phyloP scores from a whole-genome alignment of 2,329 filamentous ascomycete genomes.

The Monosporascus sp. region DNA sequence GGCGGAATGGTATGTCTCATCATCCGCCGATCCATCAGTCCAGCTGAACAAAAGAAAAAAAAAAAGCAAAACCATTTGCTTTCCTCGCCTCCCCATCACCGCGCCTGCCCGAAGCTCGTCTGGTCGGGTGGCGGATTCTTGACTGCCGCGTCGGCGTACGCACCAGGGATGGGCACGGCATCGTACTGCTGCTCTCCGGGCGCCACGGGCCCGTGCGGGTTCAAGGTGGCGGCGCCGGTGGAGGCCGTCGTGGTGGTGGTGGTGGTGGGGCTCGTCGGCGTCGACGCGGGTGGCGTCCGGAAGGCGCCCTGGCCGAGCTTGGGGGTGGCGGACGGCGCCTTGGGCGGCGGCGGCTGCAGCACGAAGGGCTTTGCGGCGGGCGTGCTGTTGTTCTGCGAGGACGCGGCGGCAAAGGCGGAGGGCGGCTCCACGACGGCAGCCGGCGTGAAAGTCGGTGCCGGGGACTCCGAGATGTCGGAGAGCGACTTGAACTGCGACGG shows the following conservation, averaged over 20 bases:
- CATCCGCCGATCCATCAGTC: slow-evolving; percentile 9
- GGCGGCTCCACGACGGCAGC: slow-evolving; percentile 54
- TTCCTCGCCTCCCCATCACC: slow-evolving; percentile 16
- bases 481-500: slow-evolving; percentile 50
- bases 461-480: slow-evolving; percentile 35
- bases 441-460: slow-evolving; percentile 45
- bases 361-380: slow-evolving; percentile 61
- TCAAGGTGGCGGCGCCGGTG: slow-evolving; percentile 34
- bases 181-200: slow-evolving; percentile 82
- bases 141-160: slow-evolving; percentile 59
- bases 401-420: slow-evolving; percentile 51
- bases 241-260: slow-evolving; percentile 30
- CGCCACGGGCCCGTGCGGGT: slow-evolving; percentile 63
- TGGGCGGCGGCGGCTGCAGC: slow-evolving; percentile 77
- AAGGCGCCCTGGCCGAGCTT: slow-evolving; percentile 61
- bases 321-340: slow-evolving; percentile 72
- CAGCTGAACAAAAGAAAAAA: slow-evolving; percentile 17
- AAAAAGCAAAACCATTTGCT: background rate
- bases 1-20: too few relatives aligned
- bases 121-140: slow-evolving; percentile 45
- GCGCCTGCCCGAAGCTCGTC: slow-evolving; percentile 36
- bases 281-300: slow-evolving; percentile 30
- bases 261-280: slow-evolving; percentile 30
- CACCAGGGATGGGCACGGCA: slow-evolving; percentile 80
- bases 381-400: slow-evolving; percentile 3